A percentile compares a stretch with the other conserved stretches of the same genome.
Evolutionary conservation across 805 yeast species (phyloP).

Genomic region (Yamadazyma scolyti): DNA sequence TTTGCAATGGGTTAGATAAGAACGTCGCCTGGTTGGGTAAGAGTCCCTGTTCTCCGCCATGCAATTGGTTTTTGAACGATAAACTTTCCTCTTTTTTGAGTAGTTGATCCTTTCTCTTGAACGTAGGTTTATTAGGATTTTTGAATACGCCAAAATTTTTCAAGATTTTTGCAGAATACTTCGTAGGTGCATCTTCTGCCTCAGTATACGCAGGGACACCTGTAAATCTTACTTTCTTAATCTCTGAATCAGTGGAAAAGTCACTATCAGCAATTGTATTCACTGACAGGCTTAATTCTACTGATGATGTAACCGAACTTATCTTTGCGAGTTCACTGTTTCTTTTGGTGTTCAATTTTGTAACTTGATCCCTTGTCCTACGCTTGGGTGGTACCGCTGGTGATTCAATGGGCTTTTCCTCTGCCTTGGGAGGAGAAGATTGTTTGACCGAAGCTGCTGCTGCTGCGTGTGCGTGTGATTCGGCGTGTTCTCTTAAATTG

Average conservation of each 20-base stretch:
- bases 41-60: constrained; percentile 1
- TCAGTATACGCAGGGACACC: constrained; percentile 51
- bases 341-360: constrained; percentile 25
- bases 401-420: constrained; percentile 3
- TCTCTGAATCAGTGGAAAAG: not conserved
- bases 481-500: constrained; percentile 13
- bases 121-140: constrained; percentile 15
- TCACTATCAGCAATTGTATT: not conserved
- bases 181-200: constrained; percentile 54
- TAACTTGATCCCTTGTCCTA: constrained; percentile 20
- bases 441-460: constrained; percentile 1
- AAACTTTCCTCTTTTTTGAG: constrained; percentile 39
- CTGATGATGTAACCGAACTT: not conserved
- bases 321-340: constrained; percentile 20
- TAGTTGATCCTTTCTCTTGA: constrained; percentile 33
- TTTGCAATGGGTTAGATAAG: constrained; percentile 5
- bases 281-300: not conserved
- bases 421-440: constrained; percentile 2
- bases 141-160: constrained; percentile 38
- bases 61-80: constrained; percentile 18
- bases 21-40: not conserved
- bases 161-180: constrained; percentile 30
- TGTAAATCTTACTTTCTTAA: constrained; percentile 47
- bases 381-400: constrained; percentile 8
- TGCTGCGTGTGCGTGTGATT: constrained; percentile 2